Conservation (phyloP, 2,329 filamentous ascomycete genomes). For the Sporothrix humicola region DNA sequence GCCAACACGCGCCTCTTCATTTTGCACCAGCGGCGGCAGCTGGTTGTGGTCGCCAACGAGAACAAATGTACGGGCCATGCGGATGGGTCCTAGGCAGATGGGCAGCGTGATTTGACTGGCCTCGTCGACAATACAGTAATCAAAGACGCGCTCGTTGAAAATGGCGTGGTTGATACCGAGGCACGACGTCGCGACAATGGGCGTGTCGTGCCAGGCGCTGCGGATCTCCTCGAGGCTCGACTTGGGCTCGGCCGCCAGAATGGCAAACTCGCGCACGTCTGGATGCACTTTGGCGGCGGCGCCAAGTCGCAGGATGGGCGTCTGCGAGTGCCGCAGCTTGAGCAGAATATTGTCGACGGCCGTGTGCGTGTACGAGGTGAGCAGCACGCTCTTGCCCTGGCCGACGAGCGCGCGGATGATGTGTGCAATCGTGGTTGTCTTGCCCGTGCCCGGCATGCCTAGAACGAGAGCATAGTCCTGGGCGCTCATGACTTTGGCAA, state of each 20-base stretch:
- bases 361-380: slow-evolving; percentile 96
- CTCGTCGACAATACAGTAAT: slow-evolving; percentile 98
- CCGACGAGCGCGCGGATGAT: slow-evolving; percentile 90
- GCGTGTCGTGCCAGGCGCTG: slow-evolving; percentile 80
- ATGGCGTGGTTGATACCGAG: slow-evolving; percentile 87
- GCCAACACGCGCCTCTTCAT: slow-evolving; percentile 82
- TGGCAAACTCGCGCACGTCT: slow-evolving; percentile 84
- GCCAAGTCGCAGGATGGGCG: slow-evolving; percentile 83
- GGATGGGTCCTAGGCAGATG: slow-evolving; percentile 90
- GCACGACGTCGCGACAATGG: slow-evolving; percentile 93
- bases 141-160: slow-evolving; percentile 87
- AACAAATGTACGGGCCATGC: slow-evolving; percentile 90
- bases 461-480: slow-evolving; percentile 96
- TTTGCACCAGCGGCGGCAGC: slow-evolving; percentile 90
- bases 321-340: slow-evolving; percentile 74
- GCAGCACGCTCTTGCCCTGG: slow-evolving; percentile 87
- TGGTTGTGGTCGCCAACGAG: slow-evolving; percentile 97
- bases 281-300: slow-evolving; percentile 84
- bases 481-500: slow-evolving; percentile 94
- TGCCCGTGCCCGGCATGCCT: slow-evolving; percentile 97
- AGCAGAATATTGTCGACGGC: slow-evolving; percentile 97
- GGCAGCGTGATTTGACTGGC: slow-evolving; percentile 96
- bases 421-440: slow-evolving; percentile 97
- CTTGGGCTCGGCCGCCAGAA: slow-evolving; percentile 75
- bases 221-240: slow-evolving; percentile 82